Evolutionary conservation across 768 basidiomycete species (phyloP), one percentile per base, ranked within the genome.

Genomic region (Xerocomellus intermedius): DNA sequence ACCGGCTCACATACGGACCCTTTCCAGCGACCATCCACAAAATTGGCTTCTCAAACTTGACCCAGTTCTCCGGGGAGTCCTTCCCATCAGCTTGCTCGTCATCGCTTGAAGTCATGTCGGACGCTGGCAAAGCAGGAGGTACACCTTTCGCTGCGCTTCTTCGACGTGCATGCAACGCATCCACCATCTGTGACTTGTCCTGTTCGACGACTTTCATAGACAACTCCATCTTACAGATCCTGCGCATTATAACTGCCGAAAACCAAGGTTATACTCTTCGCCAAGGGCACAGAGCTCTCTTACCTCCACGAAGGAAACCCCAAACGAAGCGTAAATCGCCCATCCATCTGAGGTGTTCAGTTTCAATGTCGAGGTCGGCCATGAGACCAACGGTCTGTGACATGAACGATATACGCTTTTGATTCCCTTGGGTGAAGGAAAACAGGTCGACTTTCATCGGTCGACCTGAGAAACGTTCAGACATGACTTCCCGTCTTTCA

Each of bases 291-390:
- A 14, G 2, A 14, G 9, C 17, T 32, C 21, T 8, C 83, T 57
- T 65, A 90, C 90, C 63, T 69, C 86, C 89, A 47, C 82, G 77
- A 4, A 94, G 65, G 64, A 83, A 82, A 9, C 93, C 93, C 55
- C 82, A 73, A 30, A 86, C 67, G 69, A 95, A 95, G 9, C 93
- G 85, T 13, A 79, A 74, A 63, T 87, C 87, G 10, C 93, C 93
- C 85, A 95, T 86, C 86, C 89, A 94, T 9, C 91, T 82, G 39
- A 94, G 70, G 62, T 90, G 74, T 56, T 94, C 92, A 2, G 93
- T 95, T 52, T 87, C 87, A 42, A 90, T 72, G 71, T 94, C 92
- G 38, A 92, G 55, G 58, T 94, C 91, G 3, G 93, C 91, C 83
- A 93, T 88, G 32, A 95, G 76, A 3, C 93, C 93, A 21, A 91